These are phyloP conservation scores for Sparassis latifolia DNA, from an alignment of 1,284 basidiomycete genomes.

Conservation along the genomic window DNA sequence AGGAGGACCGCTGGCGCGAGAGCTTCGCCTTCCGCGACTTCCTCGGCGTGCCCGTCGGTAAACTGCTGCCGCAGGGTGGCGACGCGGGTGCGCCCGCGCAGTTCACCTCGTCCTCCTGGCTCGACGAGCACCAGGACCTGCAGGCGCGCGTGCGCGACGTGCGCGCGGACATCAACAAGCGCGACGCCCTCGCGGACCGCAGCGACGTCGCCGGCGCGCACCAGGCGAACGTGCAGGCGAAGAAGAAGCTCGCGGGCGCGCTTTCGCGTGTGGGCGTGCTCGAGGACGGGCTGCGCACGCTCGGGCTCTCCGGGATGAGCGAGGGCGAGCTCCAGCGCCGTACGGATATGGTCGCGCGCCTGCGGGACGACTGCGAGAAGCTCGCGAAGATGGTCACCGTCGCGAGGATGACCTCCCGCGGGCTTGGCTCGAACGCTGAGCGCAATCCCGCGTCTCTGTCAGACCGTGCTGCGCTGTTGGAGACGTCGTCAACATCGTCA, in stretches of 20 bases:
- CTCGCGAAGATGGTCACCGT: constrained; percentile 73
- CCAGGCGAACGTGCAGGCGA: constrained; percentile 75
- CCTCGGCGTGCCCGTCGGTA: constrained; percentile 71
- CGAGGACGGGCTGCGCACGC: constrained; percentile 61
- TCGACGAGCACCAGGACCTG: constrained; percentile 77
- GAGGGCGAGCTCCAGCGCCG: constrained; percentile 81
- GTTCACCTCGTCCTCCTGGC: constrained; percentile 75
- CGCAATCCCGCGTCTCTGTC: constrained; percentile 43
- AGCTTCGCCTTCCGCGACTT: constrained; percentile 80
- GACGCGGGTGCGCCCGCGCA: constrained; percentile 27
- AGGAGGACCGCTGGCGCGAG: constrained; percentile 80
- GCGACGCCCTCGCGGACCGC: constrained; percentile 74
- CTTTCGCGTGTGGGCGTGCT: constrained; percentile 65
- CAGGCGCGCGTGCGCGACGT: constrained; percentile 72
- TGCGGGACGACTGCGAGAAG: constrained; percentile 85
- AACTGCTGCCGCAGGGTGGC: constrained; percentile 31
- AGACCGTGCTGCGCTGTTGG: constrained; percentile 62
- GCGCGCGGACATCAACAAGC: constrained; percentile 79
- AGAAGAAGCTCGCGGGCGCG: constrained; percentile 74
- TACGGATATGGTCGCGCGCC: constrained; percentile 74
- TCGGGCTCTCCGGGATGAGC: constrained; percentile 65
- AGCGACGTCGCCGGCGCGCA: constrained; percentile 75
- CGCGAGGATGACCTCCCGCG: constrained; percentile 49
- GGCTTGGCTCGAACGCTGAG: constrained; percentile 29
- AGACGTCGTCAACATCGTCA: constrained; percentile 18